Evolutionary conservation across 2,329 filamentous ascomycete genomes (phyloP), one percentile per base, ranked within the genome.

Genomic region (Peltaster fructicola): DNA sequence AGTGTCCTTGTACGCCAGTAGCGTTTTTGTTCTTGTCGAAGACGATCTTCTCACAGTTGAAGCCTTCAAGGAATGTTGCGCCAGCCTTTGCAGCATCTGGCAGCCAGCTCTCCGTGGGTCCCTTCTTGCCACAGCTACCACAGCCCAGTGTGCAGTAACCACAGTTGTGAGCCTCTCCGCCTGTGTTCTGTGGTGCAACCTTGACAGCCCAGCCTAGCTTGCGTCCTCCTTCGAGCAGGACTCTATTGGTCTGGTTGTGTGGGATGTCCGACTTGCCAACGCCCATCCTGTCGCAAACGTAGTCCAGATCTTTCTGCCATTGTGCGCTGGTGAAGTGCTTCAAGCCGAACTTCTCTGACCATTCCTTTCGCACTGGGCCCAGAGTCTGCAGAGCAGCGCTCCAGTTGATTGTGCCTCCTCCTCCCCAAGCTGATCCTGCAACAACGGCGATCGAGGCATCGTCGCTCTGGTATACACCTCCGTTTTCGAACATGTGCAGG

Each of bases 321-420:
- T 73, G 71, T 0, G 61, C 48, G 0, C 72, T 72, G 0, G 67
- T 70, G 46, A 91, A 90, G 39, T 91, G 74, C 0, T 65, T 61
- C 13, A 93, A 55, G 0, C 72, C 71, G 21, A 47, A 47, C 23
- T 58, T 50, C 24, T 65, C 57, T 0, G 78, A 73, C 84, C 85
- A 93, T 51, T 92, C 80, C 36, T 68, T 59, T 3, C 82, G 68
- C 1, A 92, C 78, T 35, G 63, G 77, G 14, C 66, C 69, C 43
- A 85, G 79, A 0, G 79, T 76, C 37, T 73, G 66, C 9, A 73
- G 44, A 4, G 61, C 63, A 5, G 68, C 67, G 13, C 59, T 76
- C 82, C 82, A 93, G 50, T 93, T 93, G 39, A 92, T 53, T 0
- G 79, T 81, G 5, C 82, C 82, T 27, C 84, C 84, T 20, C 84